Conservation (phyloP, 805 yeast species). For the Lipomyces chichibuensis region DNA sequence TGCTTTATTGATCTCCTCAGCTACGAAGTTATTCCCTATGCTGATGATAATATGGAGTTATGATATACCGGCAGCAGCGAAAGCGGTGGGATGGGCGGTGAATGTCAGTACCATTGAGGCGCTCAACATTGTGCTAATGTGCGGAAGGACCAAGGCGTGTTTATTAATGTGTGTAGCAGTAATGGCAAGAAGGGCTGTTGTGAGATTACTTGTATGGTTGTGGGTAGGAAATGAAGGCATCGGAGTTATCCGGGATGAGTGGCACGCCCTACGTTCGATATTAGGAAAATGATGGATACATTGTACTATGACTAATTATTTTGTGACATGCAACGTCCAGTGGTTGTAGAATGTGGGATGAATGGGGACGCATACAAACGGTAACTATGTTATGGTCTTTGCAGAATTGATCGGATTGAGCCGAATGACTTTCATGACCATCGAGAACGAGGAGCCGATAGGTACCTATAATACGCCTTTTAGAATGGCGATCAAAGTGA, state of each 20-base stretch:
- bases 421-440: no score
- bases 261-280: not conserved
- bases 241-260: not conserved
- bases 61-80: slow-evolving; percentile 70
- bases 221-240: slow-evolving; percentile 12
- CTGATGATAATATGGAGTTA: slow-evolving; percentile 97
- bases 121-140: slow-evolving; percentile 49
- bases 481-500: no score
- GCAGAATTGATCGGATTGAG: no score
- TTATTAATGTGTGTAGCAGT: slow-evolving; percentile 40
- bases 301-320: not conserved
- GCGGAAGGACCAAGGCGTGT: slow-evolving; percentile 44
- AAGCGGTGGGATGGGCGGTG: slow-evolving; percentile 62
- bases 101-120: slow-evolving; percentile 70
- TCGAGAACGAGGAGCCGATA: no score
- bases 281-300: not conserved
- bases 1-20: slow-evolving; percentile 73
- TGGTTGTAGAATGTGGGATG: no score
- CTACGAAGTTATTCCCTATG: slow-evolving; percentile 83
- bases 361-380: no score
- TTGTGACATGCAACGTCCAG: not conserved
- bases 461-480: no score
- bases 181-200: slow-evolving; percentile 22
- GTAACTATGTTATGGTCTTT: no score
- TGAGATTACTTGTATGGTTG: slow-evolving; percentile 20